Base-by-base conservation (phyloP, 2,329 filamentous ascomycete genomes). In the Chaetomiaceae sp. region DNA sequence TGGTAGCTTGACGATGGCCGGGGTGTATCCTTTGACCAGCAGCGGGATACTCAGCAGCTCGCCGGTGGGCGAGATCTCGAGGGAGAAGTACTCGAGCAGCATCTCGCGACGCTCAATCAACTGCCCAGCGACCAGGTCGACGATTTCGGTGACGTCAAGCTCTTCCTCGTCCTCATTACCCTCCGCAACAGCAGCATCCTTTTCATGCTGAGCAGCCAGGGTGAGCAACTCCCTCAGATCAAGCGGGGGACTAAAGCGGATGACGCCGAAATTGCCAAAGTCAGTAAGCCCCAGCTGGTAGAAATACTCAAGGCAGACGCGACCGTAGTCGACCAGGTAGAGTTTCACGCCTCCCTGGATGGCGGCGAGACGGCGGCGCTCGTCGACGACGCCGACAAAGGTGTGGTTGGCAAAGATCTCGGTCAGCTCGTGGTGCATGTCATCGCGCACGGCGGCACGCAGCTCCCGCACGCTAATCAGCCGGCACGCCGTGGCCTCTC, bases 211-310 rank as follows among this genome's bases (percentile, higher is more conserved):
- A 1, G 84, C 88, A 1, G 83, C 92, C 37, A 95, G 78, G 12
- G 73, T 70, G 13, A 99, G 75, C 5, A 97, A 68, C 50, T 87
- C 81, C 4, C 75, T 71, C 5, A 99, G 70, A 51, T 82, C 75
- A 1, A 96, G 77, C 0, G 89, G 79, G 2, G 89, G 87, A 43
- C 83, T 80, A 61, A 99, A 89, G 10, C 81, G 82, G 52, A 99
- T 90, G 19, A 76, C 69, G 3, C 93, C 93, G 63, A 96, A 96
- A 65, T 99, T 99, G 2, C 87, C 89, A 69, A 99, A 99, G 64
- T 99, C 90, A 0, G 90, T 95, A 31, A 99, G 78, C 0, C 90
- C 92, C 17, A 97, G 72, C 69, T 99, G 93, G 70, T 99, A 99
- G 67, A 97, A 95, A 66, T 92, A 95, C 61, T 97, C 92, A 55